phyloP scores from a whole-genome alignment of 2,329 filamentous ascomycete genomes.

The Scleromitrula shiraiana region DNA sequence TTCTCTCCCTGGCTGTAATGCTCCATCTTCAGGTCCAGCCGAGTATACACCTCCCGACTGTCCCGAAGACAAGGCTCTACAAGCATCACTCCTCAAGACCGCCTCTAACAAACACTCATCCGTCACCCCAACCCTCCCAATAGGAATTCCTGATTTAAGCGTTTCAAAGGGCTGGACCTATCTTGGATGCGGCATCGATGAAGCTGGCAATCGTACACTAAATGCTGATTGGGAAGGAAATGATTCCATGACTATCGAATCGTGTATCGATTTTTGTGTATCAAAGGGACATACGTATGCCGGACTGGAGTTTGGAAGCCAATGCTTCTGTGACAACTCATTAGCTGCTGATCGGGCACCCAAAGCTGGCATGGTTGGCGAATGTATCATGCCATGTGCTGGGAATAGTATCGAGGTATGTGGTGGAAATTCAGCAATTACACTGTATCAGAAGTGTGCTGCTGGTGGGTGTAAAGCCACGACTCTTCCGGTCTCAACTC shows the following conservation, averaged over 20 bases:
- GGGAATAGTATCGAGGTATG: constrained; percentile 6
- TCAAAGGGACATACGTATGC: constrained; percentile 8
- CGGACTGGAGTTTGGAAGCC: constrained; percentile 4
- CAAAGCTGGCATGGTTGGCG: not conserved
- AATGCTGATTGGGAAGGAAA: constrained; percentile 4
- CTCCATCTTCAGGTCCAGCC: not conserved
- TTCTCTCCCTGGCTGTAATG: constrained; percentile 7
- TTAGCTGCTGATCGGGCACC: constrained; percentile 1
- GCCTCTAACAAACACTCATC: not conserved
- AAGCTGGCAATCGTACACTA: not conserved
- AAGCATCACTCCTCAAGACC: not conserved
- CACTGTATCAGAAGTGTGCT: constrained; percentile 7
- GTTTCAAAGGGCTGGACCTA: constrained; percentile 6
- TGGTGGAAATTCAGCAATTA: constrained; percentile 4
- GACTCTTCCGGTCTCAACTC: not conserved
- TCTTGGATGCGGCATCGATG: constrained; percentile 5
- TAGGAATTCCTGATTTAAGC: not conserved
- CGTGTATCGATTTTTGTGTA: constrained; percentile 1
- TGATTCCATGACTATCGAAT: constrained; percentile 2
- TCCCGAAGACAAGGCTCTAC: not conserved
- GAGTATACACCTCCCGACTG: not conserved
- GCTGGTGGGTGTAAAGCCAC: not conserved
- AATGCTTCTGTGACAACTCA: constrained; percentile 6
- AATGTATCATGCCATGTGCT: constrained; percentile 5
- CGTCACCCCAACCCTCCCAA: not conserved